Base-by-base conservation (phyloP, 2,329 filamentous ascomycete species). In the Rasamsonia emersonii region DNA sequence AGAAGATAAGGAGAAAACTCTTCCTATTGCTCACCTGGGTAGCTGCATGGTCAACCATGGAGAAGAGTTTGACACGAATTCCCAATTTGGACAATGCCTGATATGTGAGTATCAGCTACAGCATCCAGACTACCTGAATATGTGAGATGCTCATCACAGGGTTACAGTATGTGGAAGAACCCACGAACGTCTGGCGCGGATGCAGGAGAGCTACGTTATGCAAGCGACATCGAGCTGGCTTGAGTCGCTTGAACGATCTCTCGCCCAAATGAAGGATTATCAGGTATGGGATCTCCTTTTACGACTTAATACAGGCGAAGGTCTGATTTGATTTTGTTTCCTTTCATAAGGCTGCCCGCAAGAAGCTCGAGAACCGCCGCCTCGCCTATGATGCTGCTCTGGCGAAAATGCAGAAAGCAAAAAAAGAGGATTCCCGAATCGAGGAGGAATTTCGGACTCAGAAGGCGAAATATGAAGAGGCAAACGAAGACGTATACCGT, bases 231-330 rank as follows among this genome's bases (percentile, higher is more conserved):
- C 76, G 19, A 82, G 75, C 54, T 95, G 89, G 89, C 70, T 93
- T 36, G 86, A 95, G 56, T 86, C 83, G n/a, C 67, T 94, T 14
- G 89, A 96, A 58, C 72, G 86, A 44, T 93, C 82, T 16, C 62
- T 94, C 32, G 79, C 85, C 20, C 91, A 94, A 71, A 89, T 96
- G 85, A 95, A 93, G 58, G 91, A 96, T 53, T 96, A 94, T 50
- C 86, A 95, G 72, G 83, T 89, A 70, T 33, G 72, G 56, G 13
- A 18, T 7, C 5, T 11, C 18, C 9, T 17, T 18, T 10, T 4
- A 14, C 15, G n/a, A n/a, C n/a, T 10, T 16, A 13, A 20, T 18
- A 23, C 14, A 24, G 5, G 17, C 10, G 24, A 10, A 18, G n/a
- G n/a, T n/a, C n/a, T 17, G 10, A 15, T 17, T 7, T 17, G 10